Conservation (phyloP, 2,329 filamentous ascomycete species). For the Dendrostoma leiphaemia region DNA sequence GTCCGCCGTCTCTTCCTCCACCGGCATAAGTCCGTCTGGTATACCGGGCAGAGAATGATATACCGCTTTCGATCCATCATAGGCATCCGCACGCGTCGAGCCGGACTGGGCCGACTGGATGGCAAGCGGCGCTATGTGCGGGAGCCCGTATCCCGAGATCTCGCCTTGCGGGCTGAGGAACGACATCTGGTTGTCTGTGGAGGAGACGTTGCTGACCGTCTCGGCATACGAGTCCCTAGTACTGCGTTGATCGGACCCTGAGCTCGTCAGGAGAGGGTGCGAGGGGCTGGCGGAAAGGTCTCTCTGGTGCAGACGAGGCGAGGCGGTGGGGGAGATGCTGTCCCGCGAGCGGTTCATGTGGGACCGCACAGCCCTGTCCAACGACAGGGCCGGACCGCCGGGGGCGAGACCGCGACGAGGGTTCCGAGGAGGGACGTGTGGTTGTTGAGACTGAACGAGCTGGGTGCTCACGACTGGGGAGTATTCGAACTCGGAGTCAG, state of each 20-base stretch:
- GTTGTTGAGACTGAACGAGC: not conserved
- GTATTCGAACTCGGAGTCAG: not conserved
- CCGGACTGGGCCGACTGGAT: not conserved
- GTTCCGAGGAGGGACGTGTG: not conserved
- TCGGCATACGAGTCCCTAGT: slow-evolving; percentile 4
- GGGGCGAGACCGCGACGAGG: not conserved
- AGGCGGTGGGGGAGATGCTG: not conserved
- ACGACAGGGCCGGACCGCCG: not conserved
- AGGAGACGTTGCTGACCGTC: slow-evolving; percentile 1
- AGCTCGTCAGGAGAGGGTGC: not conserved
- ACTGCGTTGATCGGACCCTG: not conserved
- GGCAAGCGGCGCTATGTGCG: slow-evolving; percentile 1
- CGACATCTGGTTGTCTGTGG: not conserved
- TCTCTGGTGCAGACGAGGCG: not conserved
- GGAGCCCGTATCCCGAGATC: not conserved
- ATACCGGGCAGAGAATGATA: slow-evolving; percentile 6
- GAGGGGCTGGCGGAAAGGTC: not conserved
- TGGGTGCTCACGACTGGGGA: not conserved
- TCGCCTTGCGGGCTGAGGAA: slow-evolving; percentile 1
- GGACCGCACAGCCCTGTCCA: not conserved
- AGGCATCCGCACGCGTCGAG: not conserved
- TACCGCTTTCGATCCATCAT: not conserved
- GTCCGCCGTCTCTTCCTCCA: slow-evolving; percentile 27
- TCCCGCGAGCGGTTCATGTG: not conserved
- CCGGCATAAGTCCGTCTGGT: slow-evolving; percentile 36